phyloP scores from a whole-genome alignment of 768 basidiomycete species.

The Mycena crocata region DNA sequence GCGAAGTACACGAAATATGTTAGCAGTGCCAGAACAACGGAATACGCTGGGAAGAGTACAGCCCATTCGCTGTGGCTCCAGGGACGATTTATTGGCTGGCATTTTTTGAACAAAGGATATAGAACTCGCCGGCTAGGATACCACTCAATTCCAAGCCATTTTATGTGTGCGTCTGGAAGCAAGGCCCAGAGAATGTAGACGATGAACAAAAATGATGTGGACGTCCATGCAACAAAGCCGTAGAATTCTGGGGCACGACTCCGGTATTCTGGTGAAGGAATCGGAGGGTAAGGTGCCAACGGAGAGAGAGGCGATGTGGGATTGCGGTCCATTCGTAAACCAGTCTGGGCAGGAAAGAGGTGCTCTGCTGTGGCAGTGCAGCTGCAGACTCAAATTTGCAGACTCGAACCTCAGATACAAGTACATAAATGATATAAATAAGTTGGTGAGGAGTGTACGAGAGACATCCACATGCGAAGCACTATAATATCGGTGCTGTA shows the following conservation, averaged over 20 bases:
- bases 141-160: constrained; percentile 79
- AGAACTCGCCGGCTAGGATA: constrained; percentile 88
- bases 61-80: constrained; percentile 79
- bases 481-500: no score
- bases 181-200: constrained; percentile 87
- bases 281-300: constrained; percentile 54
- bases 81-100: constrained; percentile 4
- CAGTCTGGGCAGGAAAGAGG: no score
- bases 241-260: constrained; percentile 88
- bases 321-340: no score
- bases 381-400: no score
- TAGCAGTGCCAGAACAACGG: constrained; percentile 74
- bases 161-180: constrained; percentile 77
- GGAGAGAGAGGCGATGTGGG: constrained; percentile 61
- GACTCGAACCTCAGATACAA: no score
- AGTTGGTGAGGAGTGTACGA: no score
- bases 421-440: no score
- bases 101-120: constrained; percentile 6
- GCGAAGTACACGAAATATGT: constrained; percentile 85
- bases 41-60: constrained; percentile 82
- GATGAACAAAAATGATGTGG: no score
- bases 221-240: no score
- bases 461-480: no score
- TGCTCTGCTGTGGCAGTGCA: no score
- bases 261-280: constrained; percentile 56